A percentile compares a stretch with the other conserved stretches of the same genome.
These are phyloP conservation scores for Plicaturopsis crispa DNA, from an alignment of 768 basidiomycete species.

Conservation along the genomic window DNA sequence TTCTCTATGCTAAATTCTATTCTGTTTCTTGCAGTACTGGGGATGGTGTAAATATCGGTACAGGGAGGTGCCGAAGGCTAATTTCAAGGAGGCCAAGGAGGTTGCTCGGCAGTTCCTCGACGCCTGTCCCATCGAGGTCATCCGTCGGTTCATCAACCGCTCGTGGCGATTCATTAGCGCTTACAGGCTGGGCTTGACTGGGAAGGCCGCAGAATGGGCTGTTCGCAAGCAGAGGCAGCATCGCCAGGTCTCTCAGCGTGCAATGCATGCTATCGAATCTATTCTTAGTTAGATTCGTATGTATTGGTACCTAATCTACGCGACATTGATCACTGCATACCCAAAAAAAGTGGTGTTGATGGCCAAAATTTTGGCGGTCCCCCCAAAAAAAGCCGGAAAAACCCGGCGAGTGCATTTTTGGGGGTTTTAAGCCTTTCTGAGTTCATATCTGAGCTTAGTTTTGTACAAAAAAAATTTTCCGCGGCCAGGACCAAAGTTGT, in stretches of 20 bases:
- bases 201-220: constrained; percentile 30
- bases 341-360: constrained; percentile 11
- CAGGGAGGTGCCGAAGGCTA: constrained; percentile 20
- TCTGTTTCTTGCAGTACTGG: constrained; percentile 20
- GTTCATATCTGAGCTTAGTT: constrained; percentile 15
- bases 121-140: constrained; percentile 28
- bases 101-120: constrained; percentile 19
- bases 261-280: constrained; percentile 27
- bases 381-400: constrained; percentile 13
- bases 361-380: constrained; percentile 11
- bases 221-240: constrained; percentile 28
- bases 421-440: constrained; percentile 11
- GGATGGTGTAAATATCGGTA: constrained; percentile 29
- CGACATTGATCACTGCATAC: constrained; percentile 12
- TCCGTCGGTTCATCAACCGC: constrained; percentile 26
- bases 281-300: constrained; percentile 12
- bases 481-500: constrained; percentile 10
- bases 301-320: constrained; percentile 1
- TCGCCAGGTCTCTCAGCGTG: constrained; percentile 15
- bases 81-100: constrained; percentile 24
- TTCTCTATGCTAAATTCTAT: background rate
- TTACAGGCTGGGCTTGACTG: constrained; percentile 25
- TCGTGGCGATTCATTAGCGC: constrained; percentile 28
- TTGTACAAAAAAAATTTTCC: constrained; percentile 10
- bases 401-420: constrained; percentile 7